Percentiles rank a stretch among this genome's conserved stretches.
phyloP scores from a whole-genome alignment of 768 basidiomycete genomes.

The Heimioporus sp. region DNA sequence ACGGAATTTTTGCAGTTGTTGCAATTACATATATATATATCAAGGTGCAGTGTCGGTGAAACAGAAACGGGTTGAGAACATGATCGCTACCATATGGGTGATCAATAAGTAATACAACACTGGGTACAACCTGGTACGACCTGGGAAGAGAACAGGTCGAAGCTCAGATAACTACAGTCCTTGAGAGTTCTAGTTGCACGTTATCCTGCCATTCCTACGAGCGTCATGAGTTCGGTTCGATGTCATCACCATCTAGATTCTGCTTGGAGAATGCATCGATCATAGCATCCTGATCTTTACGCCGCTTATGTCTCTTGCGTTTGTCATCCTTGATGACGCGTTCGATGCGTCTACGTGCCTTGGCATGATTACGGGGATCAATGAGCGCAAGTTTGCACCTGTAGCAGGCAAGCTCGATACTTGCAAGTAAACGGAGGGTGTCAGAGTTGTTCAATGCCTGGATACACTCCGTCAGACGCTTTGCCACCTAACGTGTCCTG shows the following conservation, averaged over 20 bases:
- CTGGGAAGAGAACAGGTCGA: constrained; percentile 5
- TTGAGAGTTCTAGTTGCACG: constrained; percentile 9
- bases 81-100: constrained; percentile 17
- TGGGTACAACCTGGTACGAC: constrained; percentile 3
- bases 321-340: constrained; percentile 85
- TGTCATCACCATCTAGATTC: constrained; percentile 33
- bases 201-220: constrained; percentile 4
- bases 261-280: constrained; percentile 72
- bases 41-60: constrained; percentile 1
- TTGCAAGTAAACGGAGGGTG: constrained; percentile 76
- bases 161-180: constrained; percentile 10
- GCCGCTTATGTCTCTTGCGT: constrained; percentile 73
- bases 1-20: too few species aligned
- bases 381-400: constrained; percentile 64
- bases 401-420: constrained; percentile 84
- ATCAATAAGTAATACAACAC: constrained; percentile 25
- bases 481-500: constrained; percentile 1
- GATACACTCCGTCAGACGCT: constrained; percentile 11
- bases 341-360: constrained; percentile 69
- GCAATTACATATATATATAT: constrained; percentile 1
- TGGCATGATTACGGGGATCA: constrained; percentile 65
- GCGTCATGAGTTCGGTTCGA: constrained; percentile 26
- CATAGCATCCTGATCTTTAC: constrained; percentile 83
- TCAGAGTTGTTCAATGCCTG: constrained; percentile 83
- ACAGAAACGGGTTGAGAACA: constrained; percentile 9